These are phyloP conservation scores for Fusarium devonianum DNA, from an alignment of 2,329 filamentous ascomycete genomes.

Conservation along the genomic window DNA sequence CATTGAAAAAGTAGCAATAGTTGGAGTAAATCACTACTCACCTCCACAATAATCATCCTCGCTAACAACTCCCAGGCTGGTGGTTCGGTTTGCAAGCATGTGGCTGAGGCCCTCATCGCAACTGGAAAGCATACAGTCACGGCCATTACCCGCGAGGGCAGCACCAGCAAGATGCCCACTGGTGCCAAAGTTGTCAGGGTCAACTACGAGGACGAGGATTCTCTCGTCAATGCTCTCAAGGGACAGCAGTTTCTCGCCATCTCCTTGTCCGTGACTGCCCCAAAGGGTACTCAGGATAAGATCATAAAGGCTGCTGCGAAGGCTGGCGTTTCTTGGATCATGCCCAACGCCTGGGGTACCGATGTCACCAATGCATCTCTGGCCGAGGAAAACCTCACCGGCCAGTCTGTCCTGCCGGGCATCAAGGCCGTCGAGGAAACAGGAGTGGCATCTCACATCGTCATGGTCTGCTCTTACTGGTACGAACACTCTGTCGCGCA, in stretches of 20 bases:
- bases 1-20: conserved; percentile 54
- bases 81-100: conserved; percentile 50
- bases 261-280: conserved; percentile 54
- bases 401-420: conserved; percentile 30
- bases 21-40: conserved; percentile 52
- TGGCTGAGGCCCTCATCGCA: conserved; percentile 52
- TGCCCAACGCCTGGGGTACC: conserved; percentile 60
- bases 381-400: conserved; percentile 45
- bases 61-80: conserved; percentile 46
- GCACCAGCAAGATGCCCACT: conserved; percentile 51
- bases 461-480: conserved; percentile 63
- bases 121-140: conserved; percentile 60
- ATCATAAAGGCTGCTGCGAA: conserved; percentile 62
- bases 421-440: conserved; percentile 51
- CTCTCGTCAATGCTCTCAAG: conserved; percentile 57
- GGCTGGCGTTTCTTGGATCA: conserved; percentile 61
- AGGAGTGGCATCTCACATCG: conserved; percentile 53
- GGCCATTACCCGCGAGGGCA: conserved; percentile 56
- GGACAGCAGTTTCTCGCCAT: conserved; percentile 67
- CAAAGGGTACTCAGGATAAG: conserved; percentile 55
- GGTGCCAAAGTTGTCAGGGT: conserved; percentile 53
- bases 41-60: accelerated
- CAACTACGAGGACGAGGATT: conserved; percentile 53
- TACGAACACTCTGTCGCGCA: conserved; percentile 60
- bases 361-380: conserved; percentile 51